Evolutionary conservation across 345 rosid species (phyloP).

Genomic region (Garcia nutans): DNA sequence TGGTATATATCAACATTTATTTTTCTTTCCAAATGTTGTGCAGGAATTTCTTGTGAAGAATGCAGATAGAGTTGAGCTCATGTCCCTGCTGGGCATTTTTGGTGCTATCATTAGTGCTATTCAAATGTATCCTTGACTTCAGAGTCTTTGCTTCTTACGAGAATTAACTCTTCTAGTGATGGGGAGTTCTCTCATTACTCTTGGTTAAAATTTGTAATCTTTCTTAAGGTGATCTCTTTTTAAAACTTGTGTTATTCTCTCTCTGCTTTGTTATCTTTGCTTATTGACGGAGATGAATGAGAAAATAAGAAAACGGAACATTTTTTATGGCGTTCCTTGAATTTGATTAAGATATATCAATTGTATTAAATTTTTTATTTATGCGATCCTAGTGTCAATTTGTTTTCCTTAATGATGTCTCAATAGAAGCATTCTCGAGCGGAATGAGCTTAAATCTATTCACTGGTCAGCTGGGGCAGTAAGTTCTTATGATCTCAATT

Average conservation of each 20-base stretch:
- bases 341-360: neutral
- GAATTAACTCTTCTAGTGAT: neutral
- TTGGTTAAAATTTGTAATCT: neutral
- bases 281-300: neutral
- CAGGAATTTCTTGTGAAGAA: slow-evolving; percentile 66
- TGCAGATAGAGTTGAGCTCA: slow-evolving; percentile 74
- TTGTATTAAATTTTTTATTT: neutral
- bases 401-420: slow-evolving; percentile 42
- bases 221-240: neutral
- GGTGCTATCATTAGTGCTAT: slow-evolving; percentile 79
- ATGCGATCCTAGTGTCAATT: neutral
- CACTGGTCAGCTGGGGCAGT: slow-evolving; percentile 85
- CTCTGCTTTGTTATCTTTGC: neutral
- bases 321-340: neutral
- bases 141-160: slow-evolving; percentile 10
- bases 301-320: neutral
- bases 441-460: slow-evolving; percentile 62
- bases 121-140: slow-evolving; percentile 80
- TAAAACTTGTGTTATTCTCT: neutral
- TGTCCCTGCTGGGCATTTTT: slow-evolving; percentile 74
- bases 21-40: neutral
- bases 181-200: neutral
- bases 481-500: slow-evolving; percentile 24
- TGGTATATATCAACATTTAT: neutral
- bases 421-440: slow-evolving; percentile 75